phyloP scores from a whole-genome alignment of 108 stramenopile genomes.

The Cyclostephanos tholiformis region DNA sequence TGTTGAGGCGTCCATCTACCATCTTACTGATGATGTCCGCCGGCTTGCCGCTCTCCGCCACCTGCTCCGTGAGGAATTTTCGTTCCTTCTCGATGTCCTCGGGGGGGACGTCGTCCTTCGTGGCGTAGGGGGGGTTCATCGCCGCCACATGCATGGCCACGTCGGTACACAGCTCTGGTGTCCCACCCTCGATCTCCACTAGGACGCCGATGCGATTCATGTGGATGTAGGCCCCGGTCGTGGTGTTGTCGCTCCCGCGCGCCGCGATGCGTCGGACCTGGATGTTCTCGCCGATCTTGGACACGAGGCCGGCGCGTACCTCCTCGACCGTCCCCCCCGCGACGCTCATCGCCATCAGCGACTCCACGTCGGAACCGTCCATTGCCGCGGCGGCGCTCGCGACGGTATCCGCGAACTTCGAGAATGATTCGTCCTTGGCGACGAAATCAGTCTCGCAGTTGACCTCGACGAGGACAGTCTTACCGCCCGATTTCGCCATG shows the following conservation, averaged over 20 bases:
- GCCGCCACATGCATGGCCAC: constrained; percentile 86
- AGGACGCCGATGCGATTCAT: constrained; percentile 69
- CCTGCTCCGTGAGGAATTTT: constrained; percentile 64
- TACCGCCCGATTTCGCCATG: constrained; percentile 52
- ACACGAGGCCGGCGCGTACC: constrained; percentile 65
- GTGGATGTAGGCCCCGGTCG: constrained; percentile 76
- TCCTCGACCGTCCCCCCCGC: constrained; percentile 56
- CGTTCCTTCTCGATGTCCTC: constrained; percentile 80
- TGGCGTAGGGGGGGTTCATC: constrained; percentile 75
- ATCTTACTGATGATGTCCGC: constrained; percentile 80
- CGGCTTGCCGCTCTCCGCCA: constrained; percentile 78
- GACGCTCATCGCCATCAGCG: constrained; percentile 50
- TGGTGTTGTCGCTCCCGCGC: constrained; percentile 39
- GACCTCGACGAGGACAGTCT: constrained; percentile 81
- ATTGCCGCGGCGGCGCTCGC: constrained; percentile 54
- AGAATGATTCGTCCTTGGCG: constrained; percentile 67
- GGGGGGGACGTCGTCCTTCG: constrained; percentile 72
- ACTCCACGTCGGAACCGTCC: constrained; percentile 51
- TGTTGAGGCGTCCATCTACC: constrained; percentile 85
- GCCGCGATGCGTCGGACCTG: constrained; percentile 69
- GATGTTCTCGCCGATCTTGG: constrained; percentile 84
- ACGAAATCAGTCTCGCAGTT: constrained; percentile 93
- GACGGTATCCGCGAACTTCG: constrained; percentile 63
- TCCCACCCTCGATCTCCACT: constrained; percentile 67
- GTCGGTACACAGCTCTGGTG: constrained; percentile 54